A percentile compares a stretch with the other conserved stretches of the same genome.
phyloP scores from a whole-genome alignment of 352 stramenopile species.

The Phytophthora rubi region DNA sequence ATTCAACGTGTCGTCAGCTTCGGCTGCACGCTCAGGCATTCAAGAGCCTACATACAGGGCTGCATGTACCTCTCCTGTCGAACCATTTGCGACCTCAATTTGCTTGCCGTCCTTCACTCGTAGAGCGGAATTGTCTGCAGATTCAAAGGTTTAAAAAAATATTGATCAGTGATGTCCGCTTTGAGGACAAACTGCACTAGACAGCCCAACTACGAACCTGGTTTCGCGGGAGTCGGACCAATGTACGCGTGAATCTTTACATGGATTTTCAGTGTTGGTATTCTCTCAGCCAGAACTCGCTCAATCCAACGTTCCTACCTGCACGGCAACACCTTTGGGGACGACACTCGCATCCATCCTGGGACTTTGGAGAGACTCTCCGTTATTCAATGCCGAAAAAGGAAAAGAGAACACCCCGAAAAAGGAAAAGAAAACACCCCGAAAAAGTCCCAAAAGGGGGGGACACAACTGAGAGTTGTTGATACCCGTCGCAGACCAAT shows the following conservation, averaged over 20 bases:
- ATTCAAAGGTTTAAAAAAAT: background rate
- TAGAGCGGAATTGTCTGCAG: conserved; percentile 42
- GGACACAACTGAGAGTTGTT: background rate
- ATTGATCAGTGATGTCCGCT: no score
- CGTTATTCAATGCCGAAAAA: conserved; percentile 20
- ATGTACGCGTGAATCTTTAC: conserved; percentile 41
- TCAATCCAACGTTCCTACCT: conserved; percentile 12
- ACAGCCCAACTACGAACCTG: conserved; percentile 19
- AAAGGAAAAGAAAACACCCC: background rate
- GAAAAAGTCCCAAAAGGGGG: background rate
- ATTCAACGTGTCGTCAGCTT: background rate
- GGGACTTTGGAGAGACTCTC: background rate
- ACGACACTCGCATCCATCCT: background rate
- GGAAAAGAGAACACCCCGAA: background rate
- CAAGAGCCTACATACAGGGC: no score
- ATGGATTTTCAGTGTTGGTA: background rate
- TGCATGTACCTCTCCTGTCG: conserved; percentile 38
- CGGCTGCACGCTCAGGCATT: no score
- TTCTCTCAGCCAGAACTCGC: background rate
- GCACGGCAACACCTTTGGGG: conserved; percentile 26
- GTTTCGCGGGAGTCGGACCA: conserved; percentile 16
- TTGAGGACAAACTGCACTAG: no score
- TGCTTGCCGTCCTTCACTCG: conserved; percentile 54
- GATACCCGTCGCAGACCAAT: conserved; percentile 16
- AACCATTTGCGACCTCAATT: conserved; percentile 38